phyloP scores from a whole-genome alignment of 2,329 filamentous ascomycete species.

The Geosmithia morbida region DNA sequence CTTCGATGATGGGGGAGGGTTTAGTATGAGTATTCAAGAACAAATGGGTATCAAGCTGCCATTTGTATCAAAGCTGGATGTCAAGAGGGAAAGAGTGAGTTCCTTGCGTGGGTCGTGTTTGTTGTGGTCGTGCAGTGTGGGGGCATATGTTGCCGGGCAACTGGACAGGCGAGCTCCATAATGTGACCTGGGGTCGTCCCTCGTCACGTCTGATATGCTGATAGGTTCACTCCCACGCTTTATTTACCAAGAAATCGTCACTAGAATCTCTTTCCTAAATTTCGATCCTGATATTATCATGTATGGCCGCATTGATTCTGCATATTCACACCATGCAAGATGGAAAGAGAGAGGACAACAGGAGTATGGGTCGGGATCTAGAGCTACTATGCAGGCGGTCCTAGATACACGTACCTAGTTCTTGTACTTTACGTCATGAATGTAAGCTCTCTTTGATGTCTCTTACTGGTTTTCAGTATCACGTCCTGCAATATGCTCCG shows the following conservation, averaged over 20 bases:
- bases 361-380: neutral
- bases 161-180: neutral
- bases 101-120: neutral
- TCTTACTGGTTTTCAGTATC: neutral
- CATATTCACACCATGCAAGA: neutral
- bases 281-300: neutral
- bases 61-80: neutral
- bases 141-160: neutral
- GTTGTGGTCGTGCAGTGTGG: neutral
- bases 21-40: neutral
- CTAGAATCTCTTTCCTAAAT: neutral
- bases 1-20: neutral
- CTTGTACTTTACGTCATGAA: neutral
- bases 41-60: neutral
- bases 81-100: neutral
- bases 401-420: too few relatives aligned
- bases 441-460: neutral
- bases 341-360: neutral
- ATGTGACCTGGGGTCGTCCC: neutral
- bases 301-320: neutral
- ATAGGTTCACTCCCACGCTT: neutral
- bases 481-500: neutral
- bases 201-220: neutral
- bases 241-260: neutral
- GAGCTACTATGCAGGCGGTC: too few relatives aligned